phyloP scores from a whole-genome alignment of 2,329 filamentous ascomycete species.

The Monosporascus sp. region DNA sequence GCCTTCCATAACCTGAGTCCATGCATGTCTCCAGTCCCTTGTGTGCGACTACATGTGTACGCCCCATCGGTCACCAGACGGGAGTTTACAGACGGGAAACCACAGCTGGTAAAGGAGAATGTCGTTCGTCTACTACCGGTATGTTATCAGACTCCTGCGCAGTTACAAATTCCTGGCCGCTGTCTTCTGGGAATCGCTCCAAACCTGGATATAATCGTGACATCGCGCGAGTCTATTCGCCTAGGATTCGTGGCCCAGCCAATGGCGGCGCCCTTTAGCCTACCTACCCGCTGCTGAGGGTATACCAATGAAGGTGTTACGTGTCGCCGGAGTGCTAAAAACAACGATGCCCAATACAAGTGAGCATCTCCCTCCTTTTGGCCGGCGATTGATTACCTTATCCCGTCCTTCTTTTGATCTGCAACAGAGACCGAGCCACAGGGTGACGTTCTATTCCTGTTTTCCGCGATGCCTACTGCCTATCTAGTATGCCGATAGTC shows the following conservation, averaged over 20 bases:
- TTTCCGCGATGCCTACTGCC: neutral
- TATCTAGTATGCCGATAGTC: neutral
- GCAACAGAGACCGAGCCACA: neutral
- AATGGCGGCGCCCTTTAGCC: neutral
- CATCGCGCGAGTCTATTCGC: neutral
- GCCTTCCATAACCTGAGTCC: neutral
- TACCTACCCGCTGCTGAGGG: neutral
- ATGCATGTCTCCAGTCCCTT: neutral
- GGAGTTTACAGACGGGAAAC: neutral
- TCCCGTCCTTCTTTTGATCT: neutral
- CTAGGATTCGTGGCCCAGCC: neutral
- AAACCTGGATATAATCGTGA: neutral
- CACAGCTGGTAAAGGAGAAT: neutral
- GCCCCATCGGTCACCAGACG: neutral
- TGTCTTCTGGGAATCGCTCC: neutral
- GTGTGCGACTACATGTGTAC: too few species aligned
- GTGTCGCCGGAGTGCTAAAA: neutral
- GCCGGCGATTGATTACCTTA: neutral
- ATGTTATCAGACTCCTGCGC: neutral
- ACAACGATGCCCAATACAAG: neutral
- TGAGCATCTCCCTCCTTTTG: neutral
- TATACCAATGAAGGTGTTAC: neutral
- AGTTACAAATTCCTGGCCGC: neutral
- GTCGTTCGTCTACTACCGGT: neutral
- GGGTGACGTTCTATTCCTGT: neutral